Conservation (phyloP, 73 alveolate species). For the Tetrahymena thermophila region DNA sequence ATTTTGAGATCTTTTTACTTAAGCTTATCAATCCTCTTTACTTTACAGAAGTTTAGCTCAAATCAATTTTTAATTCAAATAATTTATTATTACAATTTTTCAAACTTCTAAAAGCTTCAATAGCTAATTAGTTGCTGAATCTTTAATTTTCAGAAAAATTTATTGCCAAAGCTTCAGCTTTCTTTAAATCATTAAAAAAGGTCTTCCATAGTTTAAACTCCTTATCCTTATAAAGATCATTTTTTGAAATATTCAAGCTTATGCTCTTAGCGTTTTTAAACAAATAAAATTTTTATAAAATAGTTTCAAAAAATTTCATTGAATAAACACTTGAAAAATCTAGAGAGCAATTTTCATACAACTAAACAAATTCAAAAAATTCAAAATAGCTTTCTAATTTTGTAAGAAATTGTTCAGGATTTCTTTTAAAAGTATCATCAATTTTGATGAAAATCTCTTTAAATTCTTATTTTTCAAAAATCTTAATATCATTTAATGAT, state of each 20-base stretch:
- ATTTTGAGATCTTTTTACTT: not conserved
- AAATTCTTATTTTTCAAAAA: not conserved
- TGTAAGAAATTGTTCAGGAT: not conserved
- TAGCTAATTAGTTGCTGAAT: not conserved
- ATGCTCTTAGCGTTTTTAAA: not conserved
- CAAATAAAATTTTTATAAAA: not conserved
- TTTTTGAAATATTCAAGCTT: not conserved
- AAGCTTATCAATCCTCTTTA: not conserved
- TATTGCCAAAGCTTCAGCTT: not conserved
- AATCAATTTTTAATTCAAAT: not conserved
- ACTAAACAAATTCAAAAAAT: not conserved
- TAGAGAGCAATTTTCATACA: not conserved
- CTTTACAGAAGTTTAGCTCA: not conserved
- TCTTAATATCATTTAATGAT: too few species aligned
- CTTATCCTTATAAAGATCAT: not conserved
- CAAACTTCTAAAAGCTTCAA: not conserved
- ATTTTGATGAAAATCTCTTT: too few species aligned
- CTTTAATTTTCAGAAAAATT: not conserved
- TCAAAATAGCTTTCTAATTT: not conserved
- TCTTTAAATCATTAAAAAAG: not conserved
- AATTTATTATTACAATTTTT: not conserved
- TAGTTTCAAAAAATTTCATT: not conserved
- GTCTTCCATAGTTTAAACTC: not conserved
- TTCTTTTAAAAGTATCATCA: not conserved
- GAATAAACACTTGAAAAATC: not conserved